phyloP scores from a whole-genome alignment of 2,329 filamentous ascomycete species.

The Didymella glomerata region DNA sequence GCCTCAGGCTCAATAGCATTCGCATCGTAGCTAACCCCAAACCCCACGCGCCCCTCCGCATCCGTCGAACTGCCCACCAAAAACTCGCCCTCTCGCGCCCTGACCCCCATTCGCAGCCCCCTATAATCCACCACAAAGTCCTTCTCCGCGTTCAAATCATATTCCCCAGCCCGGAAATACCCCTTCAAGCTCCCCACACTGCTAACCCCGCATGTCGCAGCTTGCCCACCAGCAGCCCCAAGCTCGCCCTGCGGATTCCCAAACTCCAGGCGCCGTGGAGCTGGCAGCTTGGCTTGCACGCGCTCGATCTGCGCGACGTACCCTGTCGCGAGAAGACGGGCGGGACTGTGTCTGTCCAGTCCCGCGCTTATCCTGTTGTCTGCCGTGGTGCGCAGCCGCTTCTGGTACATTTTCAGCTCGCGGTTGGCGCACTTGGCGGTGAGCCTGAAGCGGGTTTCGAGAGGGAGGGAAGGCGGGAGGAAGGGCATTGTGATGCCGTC shows the following conservation, averaged over 20 bases:
- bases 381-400: slow-evolving; percentile 42
- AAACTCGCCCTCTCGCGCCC: slow-evolving; percentile 58
- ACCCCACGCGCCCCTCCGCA: slow-evolving; percentile 46
- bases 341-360: slow-evolving; percentile 50
- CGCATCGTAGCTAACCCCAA: slow-evolving; percentile 54
- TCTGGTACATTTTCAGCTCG: slow-evolving; percentile 56
- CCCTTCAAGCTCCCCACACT: slow-evolving; percentile 52
- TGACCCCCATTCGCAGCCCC: slow-evolving; percentile 50
- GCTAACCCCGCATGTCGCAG: slow-evolving; percentile 57
- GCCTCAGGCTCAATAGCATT: slow-evolving; percentile 46
- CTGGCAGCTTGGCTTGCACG: slow-evolving; percentile 46
- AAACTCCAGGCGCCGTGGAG: slow-evolving; percentile 31
- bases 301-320: slow-evolving; percentile 55
- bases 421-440: slow-evolving; percentile 53
- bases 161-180: slow-evolving; percentile 43
- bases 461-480: slow-evolving; percentile 43
- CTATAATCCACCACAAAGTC: slow-evolving; percentile 55
- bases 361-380: slow-evolving; percentile 15
- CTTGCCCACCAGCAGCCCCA: slow-evolving; percentile 40
- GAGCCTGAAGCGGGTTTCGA: slow-evolving; percentile 52
- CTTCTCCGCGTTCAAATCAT: slow-evolving; percentile 36
- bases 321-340: slow-evolving; percentile 54
- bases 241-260: slow-evolving; percentile 52
- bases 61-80: slow-evolving; percentile 54
- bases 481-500: slow-evolving; percentile 58